These are phyloP conservation scores for Cladosporium phlei DNA, from an alignment of 2,329 filamentous ascomycete species.

Conservation along the genomic window DNA sequence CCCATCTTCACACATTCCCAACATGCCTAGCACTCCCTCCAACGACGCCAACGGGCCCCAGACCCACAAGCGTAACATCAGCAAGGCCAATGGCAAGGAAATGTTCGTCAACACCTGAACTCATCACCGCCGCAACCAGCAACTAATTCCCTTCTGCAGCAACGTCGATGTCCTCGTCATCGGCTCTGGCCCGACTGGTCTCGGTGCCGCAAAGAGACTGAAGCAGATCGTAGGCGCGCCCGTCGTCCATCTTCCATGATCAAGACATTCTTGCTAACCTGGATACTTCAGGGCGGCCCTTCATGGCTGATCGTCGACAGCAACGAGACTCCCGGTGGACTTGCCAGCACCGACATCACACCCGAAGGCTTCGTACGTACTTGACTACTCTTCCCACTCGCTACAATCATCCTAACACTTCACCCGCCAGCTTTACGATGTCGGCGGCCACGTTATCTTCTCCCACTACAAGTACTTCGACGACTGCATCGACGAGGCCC, in stretches of 20 bases:
- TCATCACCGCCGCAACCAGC: too few relatives aligned
- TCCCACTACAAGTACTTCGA: conserved; percentile 99
- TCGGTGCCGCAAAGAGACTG: conserved; percentile 95
- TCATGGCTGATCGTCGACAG: conserved; percentile 97
- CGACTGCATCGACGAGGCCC: conserved; percentile 94
- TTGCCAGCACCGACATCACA: conserved; percentile 91
- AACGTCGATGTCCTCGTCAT: conserved; percentile 96
- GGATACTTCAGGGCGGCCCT: conserved; percentile 72
- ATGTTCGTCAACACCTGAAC: conserved; percentile 22
- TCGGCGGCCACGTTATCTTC: conserved; percentile 97
- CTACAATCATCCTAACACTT: conserved; percentile 11
- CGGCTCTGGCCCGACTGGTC: conserved; percentile 92
- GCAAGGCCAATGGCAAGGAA: conserved; percentile 32
- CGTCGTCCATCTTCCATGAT: conserved; percentile 10
- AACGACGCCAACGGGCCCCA: conserved; percentile 5
- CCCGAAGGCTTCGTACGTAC: conserved; percentile 91
- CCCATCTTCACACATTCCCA: background rate
- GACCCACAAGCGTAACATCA: conserved; percentile 28
- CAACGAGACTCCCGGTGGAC: conserved; percentile 85
- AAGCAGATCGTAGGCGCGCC: conserved; percentile 75
- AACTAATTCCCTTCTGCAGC: too few relatives aligned
- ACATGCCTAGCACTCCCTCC: conserved; percentile 2
- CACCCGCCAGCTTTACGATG: conserved; percentile 78
- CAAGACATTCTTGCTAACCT: conserved; percentile 12
- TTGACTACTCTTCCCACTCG: background rate